A percentile compares a stretch with the other conserved stretches of the same genome.
These are phyloP conservation scores for Conticribra weissflogii DNA, from an alignment of 108 stramenopile genomes.

Conservation along the genomic window DNA sequence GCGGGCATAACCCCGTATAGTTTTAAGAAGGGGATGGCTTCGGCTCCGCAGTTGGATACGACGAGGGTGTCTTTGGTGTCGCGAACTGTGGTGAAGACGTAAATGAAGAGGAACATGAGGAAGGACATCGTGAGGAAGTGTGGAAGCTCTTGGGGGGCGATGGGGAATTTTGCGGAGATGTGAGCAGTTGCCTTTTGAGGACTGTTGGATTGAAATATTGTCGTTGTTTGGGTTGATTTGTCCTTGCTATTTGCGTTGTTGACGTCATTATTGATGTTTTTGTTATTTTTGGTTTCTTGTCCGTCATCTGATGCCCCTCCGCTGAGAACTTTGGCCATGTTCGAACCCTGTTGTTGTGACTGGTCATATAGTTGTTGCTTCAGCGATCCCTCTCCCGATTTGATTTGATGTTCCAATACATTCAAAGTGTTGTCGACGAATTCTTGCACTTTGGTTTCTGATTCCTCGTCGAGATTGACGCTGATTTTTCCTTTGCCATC, in stretches of 20 bases:
- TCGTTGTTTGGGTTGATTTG: not conserved
- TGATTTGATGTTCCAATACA: not conserved
- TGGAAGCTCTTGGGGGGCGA: conserved; percentile 28
- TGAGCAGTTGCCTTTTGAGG: conserved; percentile 14
- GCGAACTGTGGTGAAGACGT: conserved; percentile 77
- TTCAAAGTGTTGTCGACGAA: not conserved
- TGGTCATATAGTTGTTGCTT: not conserved
- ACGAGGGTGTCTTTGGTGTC: conserved; percentile 86
- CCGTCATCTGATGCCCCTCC: not conserved
- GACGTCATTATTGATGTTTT: too few relatives aligned
- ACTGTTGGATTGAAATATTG: not conserved
- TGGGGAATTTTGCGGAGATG: conserved; percentile 39
- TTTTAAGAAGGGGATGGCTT: conserved; percentile 78
- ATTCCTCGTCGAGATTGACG: not conserved
- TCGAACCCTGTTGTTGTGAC: not conserved
- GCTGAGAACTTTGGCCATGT: not conserved
- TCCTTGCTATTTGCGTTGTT: too few relatives aligned
- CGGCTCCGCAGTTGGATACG: conserved; percentile 80
- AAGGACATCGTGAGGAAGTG: conserved; percentile 65
- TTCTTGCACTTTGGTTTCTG: not conserved
- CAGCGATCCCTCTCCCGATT: not conserved
- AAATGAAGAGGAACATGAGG: conserved; percentile 85
- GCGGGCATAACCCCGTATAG: conserved; percentile 56
- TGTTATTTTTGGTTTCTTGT: not conserved
- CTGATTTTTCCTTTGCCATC: not conserved